Evolutionary conservation across 2,329 filamentous ascomycete genomes (phyloP).

Genomic region (Verticillium isaacii): DNA sequence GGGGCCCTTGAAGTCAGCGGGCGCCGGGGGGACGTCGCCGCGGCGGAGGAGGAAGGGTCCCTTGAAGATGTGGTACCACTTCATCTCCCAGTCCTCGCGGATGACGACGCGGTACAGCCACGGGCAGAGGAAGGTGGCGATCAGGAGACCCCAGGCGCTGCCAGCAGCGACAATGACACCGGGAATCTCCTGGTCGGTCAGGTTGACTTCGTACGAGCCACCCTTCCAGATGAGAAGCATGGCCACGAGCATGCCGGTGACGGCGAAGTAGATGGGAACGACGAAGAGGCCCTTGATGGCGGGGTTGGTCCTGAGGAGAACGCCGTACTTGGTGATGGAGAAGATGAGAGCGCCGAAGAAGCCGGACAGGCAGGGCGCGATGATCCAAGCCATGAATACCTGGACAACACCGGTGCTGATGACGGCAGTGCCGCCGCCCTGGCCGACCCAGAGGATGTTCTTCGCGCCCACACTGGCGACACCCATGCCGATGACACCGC

Average conservation of each 20-base stretch:
- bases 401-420: conserved; percentile 49
- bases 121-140: conserved; percentile 51
- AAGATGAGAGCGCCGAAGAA: conserved; percentile 51
- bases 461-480: conserved; percentile 47
- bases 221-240: conserved; percentile 60
- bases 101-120: conserved; percentile 56
- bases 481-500: conserved; percentile 55
- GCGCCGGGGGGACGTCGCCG: conserved; percentile 32
- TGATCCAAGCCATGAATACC: conserved; percentile 57
- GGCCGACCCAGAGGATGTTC: conserved; percentile 50
- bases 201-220: conserved; percentile 37
- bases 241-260: conserved; percentile 36
- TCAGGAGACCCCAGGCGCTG: conserved; percentile 41
- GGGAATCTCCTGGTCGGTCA: conserved; percentile 42
- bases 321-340: conserved; percentile 49
- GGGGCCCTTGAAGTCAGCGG: conserved; percentile 32
- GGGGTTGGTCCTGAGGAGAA: conserved; percentile 49
- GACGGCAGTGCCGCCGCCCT: conserved; percentile 23
- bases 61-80: conserved; percentile 45
- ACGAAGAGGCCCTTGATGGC: conserved; percentile 44
- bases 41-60: conserved; percentile 49
- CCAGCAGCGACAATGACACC: conserved; percentile 51
- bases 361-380: conserved; percentile 52
- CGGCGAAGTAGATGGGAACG: conserved; percentile 4
- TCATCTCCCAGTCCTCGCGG: conserved; percentile 56